Conservation (phyloP, 495 filamentous ascomycete species). For the Ramalina intermedia region DNA sequence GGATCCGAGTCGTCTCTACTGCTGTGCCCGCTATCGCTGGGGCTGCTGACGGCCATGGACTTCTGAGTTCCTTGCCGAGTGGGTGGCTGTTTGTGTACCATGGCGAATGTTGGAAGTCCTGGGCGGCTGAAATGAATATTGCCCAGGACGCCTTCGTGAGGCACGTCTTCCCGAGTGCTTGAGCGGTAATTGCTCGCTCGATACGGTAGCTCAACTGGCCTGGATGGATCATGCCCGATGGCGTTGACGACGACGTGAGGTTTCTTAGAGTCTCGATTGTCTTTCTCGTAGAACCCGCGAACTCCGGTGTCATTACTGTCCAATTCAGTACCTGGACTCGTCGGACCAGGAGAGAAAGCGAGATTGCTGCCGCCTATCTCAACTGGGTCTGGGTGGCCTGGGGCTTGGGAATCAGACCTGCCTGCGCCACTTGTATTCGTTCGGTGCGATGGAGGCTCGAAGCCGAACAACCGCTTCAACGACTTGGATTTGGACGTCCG, state of each 20-base stretch:
- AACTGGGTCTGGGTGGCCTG: background rate
- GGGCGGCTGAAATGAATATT: background rate
- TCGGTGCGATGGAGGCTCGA: background rate
- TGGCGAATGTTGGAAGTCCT: background rate
- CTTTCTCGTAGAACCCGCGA: background rate
- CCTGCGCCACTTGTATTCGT: background rate
- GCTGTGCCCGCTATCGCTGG: conserved; percentile 2
- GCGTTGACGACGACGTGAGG: conserved; percentile 2
- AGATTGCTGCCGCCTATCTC: background rate
- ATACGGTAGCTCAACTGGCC: conserved; percentile 8
- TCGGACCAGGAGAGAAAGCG: background rate
- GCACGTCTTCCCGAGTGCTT: background rate
- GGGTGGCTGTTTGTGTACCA: too few relatives aligned
- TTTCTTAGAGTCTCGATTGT: background rate
- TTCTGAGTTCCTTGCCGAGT: background rate
- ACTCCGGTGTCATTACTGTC: background rate
- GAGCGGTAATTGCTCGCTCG: conserved; percentile 1
- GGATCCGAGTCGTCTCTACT: background rate
- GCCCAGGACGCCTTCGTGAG: background rate
- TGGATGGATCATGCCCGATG: conserved; percentile 6
- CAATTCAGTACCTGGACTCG: background rate
- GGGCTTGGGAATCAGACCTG: background rate
- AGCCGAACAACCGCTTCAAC: conserved; percentile 1
- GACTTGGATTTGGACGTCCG: background rate
- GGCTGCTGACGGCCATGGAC: conserved; percentile 1